A percentile compares a stretch with the other conserved stretches of the same genome.
phyloP scores from a whole-genome alignment of 495 filamentous ascomycete species.

The Aspergillus saccharolyticus region DNA sequence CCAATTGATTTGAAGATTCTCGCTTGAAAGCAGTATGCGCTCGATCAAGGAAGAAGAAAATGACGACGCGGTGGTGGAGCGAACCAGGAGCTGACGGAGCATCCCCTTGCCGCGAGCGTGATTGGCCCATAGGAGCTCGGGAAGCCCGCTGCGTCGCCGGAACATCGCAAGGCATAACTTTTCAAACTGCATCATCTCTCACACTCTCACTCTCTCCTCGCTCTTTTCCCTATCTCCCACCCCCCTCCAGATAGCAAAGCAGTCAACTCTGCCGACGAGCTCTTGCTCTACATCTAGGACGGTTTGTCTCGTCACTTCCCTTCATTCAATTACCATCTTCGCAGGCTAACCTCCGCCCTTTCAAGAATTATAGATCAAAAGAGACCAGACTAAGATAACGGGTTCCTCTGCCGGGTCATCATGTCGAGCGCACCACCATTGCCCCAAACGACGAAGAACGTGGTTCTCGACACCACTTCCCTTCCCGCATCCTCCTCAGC shows the following conservation, averaged over 20 bases:
- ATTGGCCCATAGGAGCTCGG: slow-evolving; percentile 35
- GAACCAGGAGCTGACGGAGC: slow-evolving; percentile 20
- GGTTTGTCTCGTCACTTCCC: slow-evolving; percentile 9
- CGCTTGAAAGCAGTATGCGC: neutral
- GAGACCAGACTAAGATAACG: slow-evolving; percentile 13
- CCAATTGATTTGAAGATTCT: neutral
- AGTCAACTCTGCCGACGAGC: slow-evolving; percentile 18
- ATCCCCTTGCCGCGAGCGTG: slow-evolving; percentile 22
- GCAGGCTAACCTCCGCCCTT: slow-evolving; percentile 6
- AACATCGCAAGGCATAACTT: slow-evolving; percentile 25
- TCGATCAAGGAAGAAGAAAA: neutral
- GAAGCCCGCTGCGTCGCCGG: slow-evolving; percentile 20
- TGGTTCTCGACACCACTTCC: slow-evolving; percentile 47
- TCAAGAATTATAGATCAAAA: slow-evolving; percentile 10
- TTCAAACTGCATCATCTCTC: slow-evolving; percentile 22
- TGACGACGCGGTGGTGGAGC: slow-evolving; percentile 15
- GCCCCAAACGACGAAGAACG: slow-evolving; percentile 35
- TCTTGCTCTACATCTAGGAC: slow-evolving; percentile 18
- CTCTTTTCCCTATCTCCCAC: slow-evolving; percentile 22
- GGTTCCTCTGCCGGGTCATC: slow-evolving; percentile 25
- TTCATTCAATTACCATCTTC: neutral
- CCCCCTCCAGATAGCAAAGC: slow-evolving; percentile 13
- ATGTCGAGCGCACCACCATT: slow-evolving; percentile 41
- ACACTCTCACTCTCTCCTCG: slow-evolving; percentile 22
- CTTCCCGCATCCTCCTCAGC: slow-evolving; percentile 49